Base-by-base conservation (phyloP, 1,284 basidiomycete genomes). In the Moniliella sp. region DNA sequence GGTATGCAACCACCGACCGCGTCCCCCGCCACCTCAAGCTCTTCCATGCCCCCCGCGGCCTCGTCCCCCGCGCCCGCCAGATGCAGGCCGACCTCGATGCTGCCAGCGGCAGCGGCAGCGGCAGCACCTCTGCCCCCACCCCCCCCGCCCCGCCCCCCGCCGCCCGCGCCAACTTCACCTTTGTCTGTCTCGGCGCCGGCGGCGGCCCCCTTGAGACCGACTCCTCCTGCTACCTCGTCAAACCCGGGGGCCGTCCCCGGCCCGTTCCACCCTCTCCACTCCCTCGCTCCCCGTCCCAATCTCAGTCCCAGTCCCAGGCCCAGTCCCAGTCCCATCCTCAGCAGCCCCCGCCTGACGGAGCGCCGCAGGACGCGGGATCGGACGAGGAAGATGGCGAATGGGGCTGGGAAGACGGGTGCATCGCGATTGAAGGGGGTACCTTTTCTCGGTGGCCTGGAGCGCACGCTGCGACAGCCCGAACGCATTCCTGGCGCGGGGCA, bases 131-230 rank as follows among this genome's bases (percentile, higher is more conserved):
- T 23, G 7, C 21, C 7, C 7, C 21, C 7, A 23, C 8, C 8
- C 21, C 8, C 7, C 21, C 21, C 21, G 21, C 21, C 7, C 8
- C 7, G 21, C 21, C 8, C 21, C 7, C 7, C 7, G 21, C 8
- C 31, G 42, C 21, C 35, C 19, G 34, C 40, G 4, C 34, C 48
- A 2, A 42, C 43, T 57, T 57, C 39, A 43, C 46, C 27, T 48
- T 52, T 27, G 50, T 57, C 25, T 57, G 53, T 30, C 46, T 63
- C 27, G 63, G 63, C 10, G 60, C 57, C 3, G 62, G 63, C n/a
- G 63, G 63, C 1, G 63, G 62, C 9, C 63, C 62, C 0, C 32
- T 61, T 13, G 63, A 64, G 37, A 52, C 44, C 8, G 58, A 65
- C 32, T 51, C 62, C 21, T 60, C 55, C 4, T 57, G 52, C 28